Conservation (phyloP, 768 basidiomycete genomes). For the Termitomyces titanicus region DNA sequence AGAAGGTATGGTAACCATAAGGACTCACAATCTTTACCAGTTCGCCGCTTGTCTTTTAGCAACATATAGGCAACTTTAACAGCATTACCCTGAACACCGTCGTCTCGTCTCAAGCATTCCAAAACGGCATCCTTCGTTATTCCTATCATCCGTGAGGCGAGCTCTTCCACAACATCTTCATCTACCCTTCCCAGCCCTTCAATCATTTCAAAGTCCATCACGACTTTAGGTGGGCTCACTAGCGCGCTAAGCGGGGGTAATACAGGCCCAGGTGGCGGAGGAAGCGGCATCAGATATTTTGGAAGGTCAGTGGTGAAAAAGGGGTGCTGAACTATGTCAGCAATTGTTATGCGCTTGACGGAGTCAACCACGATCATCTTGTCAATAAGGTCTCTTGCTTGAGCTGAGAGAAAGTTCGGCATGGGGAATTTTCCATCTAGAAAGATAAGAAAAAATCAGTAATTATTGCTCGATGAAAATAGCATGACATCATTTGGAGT, state of each 20-base stretch:
- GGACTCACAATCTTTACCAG: constrained; percentile 79
- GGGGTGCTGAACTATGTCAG: constrained; percentile 86
- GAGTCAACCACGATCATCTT: constrained; percentile 94
- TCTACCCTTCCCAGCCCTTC: constrained; percentile 91
- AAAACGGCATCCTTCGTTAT: constrained; percentile 84
- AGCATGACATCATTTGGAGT: not conserved
- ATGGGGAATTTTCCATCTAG: constrained; percentile 85
- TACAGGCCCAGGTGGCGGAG: constrained; percentile 73
- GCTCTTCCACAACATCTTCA: constrained; percentile 83
- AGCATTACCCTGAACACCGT: constrained; percentile 84
- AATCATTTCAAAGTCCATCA: constrained; percentile 81
- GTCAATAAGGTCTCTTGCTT: constrained; percentile 76
- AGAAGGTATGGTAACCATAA: not conserved
- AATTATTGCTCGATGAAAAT: not conserved
- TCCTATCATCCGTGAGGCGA: constrained; percentile 66
- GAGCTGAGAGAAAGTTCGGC: constrained; percentile 74
- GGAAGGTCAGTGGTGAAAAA: constrained; percentile 88
- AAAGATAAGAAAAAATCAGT: constrained; percentile 4
- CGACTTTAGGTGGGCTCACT: constrained; percentile 60
- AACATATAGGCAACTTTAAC: constrained; percentile 97
- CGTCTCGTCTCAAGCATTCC: constrained; percentile 79
- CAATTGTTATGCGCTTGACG: constrained; percentile 89
- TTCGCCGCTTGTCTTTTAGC: constrained; percentile 80
- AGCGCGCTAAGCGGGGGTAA: constrained; percentile 71
- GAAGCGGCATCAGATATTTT: constrained; percentile 81